phyloP scores from a whole-genome alignment of 805 yeast species.

The Vanderwaltozyma yarrowii region DNA sequence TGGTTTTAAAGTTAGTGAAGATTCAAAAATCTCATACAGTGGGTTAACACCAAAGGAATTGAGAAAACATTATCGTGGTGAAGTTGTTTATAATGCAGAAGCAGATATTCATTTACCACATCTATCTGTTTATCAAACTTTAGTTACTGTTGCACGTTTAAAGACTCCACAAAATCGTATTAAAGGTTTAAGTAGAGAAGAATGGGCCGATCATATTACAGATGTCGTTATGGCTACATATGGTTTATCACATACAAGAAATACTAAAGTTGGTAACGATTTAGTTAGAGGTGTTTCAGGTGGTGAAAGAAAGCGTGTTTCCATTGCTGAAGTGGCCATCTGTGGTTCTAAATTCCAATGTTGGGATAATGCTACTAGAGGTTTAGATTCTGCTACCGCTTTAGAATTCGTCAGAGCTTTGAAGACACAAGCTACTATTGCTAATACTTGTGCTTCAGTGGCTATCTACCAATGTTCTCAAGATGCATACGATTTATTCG shows the following conservation, averaged over 20 bases:
- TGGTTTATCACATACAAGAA: constrained; percentile 49
- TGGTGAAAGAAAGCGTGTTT: constrained; percentile 69
- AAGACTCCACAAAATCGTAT: constrained; percentile 55
- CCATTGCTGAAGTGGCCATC: constrained; percentile 53
- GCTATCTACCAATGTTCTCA: constrained; percentile 57
- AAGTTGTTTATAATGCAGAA: constrained; percentile 62
- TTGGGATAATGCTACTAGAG: constrained; percentile 58
- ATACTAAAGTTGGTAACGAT: constrained; percentile 54
- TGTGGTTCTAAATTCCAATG: constrained; percentile 41
- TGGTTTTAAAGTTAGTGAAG: constrained; percentile 43
- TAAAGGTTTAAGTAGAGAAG: constrained; percentile 47
- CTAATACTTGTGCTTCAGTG: constrained; percentile 44
- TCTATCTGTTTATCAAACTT: constrained; percentile 55
- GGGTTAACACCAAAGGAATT: constrained; percentile 47
- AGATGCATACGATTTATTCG: constrained; percentile 53
- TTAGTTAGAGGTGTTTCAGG: constrained; percentile 56
- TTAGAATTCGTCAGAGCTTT: constrained; percentile 46
- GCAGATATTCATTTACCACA: constrained; percentile 60
- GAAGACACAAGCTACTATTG: constrained; percentile 39
- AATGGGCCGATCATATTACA: constrained; percentile 43
- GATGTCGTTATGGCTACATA: constrained; percentile 45
- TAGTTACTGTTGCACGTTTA: constrained; percentile 50
- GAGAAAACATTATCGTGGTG: constrained; percentile 48
- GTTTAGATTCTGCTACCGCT: constrained; percentile 55
- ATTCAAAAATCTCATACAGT: constrained; percentile 40